These are phyloP conservation scores for Exophiala sideris DNA, from an alignment of 2,329 filamentous ascomycete genomes.

Conservation along the genomic window DNA sequence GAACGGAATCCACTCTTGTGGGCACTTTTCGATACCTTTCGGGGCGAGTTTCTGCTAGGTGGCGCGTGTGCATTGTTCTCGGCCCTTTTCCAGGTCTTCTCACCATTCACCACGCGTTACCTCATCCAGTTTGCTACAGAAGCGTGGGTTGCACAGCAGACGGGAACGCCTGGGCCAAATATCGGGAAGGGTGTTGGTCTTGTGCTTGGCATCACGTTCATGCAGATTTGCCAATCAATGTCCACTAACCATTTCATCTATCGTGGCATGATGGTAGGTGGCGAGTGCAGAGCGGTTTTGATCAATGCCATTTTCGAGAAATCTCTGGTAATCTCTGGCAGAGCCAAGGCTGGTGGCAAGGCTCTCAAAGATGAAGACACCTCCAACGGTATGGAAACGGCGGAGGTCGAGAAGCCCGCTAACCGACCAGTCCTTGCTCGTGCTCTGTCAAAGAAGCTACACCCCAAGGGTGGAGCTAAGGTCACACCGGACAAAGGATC, in stretches of 20 bases:
- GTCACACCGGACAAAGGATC: slow-evolving; percentile 40
- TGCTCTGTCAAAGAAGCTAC: slow-evolving; percentile 40
- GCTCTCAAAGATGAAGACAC: slow-evolving; percentile 48
- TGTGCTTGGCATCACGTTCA: slow-evolving; percentile 75
- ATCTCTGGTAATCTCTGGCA: slow-evolving; percentile 79
- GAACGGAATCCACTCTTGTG: slow-evolving; percentile 71
- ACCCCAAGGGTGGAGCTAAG: slow-evolving; percentile 34
- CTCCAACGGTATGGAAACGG: slow-evolving; percentile 47
- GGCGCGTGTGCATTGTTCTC: slow-evolving; percentile 72
- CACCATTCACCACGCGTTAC: slow-evolving; percentile 80
- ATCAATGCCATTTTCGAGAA: slow-evolving; percentile 91
- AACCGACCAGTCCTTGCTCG: slow-evolving; percentile 20
- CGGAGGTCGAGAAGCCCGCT: slow-evolving; percentile 40
- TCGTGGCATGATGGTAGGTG: slow-evolving; percentile 85
- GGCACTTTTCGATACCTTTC: slow-evolving; percentile 84
- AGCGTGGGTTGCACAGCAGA: slow-evolving; percentile 65
- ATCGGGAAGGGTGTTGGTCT: slow-evolving; percentile 77
- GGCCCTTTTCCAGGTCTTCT: slow-evolving; percentile 71
- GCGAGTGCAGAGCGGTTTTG: slow-evolving; percentile 73
- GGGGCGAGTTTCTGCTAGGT: slow-evolving; percentile 78
- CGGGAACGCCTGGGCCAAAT: slow-evolving; percentile 55
- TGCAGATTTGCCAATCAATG: slow-evolving; percentile 81
- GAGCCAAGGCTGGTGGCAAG: slow-evolving; percentile 78
- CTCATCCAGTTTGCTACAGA: slow-evolving; percentile 80
- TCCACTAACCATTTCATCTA: slow-evolving; percentile 90